Base-by-base conservation (phyloP, 2,329 filamentous ascomycete genomes). In the Ophiocordyceps sinensis region DNA sequence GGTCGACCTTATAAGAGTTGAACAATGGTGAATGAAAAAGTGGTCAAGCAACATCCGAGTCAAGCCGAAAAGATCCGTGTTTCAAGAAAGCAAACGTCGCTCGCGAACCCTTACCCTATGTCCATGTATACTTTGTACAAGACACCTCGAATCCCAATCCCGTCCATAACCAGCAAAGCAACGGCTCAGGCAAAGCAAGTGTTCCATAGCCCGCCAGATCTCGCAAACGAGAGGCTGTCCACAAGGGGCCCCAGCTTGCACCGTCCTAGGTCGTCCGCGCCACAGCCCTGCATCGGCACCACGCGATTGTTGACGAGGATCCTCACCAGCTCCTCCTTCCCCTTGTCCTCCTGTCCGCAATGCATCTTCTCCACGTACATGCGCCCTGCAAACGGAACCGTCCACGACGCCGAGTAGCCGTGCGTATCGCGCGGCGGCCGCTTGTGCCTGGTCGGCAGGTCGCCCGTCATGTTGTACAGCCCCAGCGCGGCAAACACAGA, bases 331-430 rank as follows among this genome's bases (percentile, higher is more conserved):
- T 91, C 82, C 53, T 85, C 75, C 2, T 61, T 19, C 19, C 19
- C 53, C 12, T 35, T 47, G 10, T 46, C 64, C 3, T 35, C 47
- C 10, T 46, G 64, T 3, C 56, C 56, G 57, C 88, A 95, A 34
- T 60, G 61, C 74, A 94, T 79, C 69, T 89, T 91, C 69, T 95
- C 88, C 30, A 95, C 75, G 57, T 93, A 94, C 59, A 86, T 73
- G 41, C 87, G 70, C 15, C 76, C 79, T 0, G 73, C 84, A 60
- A 95, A 94, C 0, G 88, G 84, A 15, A 94, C 85, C 0, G 77
- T 75, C 80, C 83, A 89, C 13, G 79, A 72, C 1, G 85, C 76
- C 11, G 82, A 79, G 57, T 77, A 94, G 3, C 85, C 85, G 30
- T 73, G 67, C 1, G 73, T 71, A 43, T 77, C 58, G 6, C 60